Percentiles rank a stretch among this genome's conserved stretches.
These are phyloP conservation scores for Elaeis guineensis DNA, from an alignment of 176 grass and related monocot genomes.

Conservation along the genomic window DNA sequence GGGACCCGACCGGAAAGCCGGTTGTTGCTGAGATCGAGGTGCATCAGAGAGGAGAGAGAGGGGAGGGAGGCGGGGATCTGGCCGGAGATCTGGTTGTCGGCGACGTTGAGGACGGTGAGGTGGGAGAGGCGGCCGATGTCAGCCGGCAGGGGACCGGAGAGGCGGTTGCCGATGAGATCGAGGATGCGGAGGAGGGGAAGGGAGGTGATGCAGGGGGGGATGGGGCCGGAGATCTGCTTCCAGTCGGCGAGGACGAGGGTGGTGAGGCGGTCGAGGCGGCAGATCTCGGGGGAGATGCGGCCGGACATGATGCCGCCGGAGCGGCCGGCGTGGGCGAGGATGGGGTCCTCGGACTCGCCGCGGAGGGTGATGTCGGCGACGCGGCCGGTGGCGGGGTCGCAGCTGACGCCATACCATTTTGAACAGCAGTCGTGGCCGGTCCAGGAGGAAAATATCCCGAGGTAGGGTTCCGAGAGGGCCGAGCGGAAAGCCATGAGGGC, in stretches of 20 bases:
- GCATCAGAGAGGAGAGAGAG: constrained; percentile 44
- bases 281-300: constrained; percentile 69
- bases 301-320: constrained; percentile 84
- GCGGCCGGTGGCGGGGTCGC: constrained; percentile 58
- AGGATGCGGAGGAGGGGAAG: constrained; percentile 59
- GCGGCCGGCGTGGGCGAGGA: constrained; percentile 46
- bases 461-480: background rate
- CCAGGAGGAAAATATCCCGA: constrained; percentile 14
- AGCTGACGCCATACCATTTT: constrained; percentile 86
- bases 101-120: constrained; percentile 86
- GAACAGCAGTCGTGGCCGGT: constrained; percentile 53
- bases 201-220: constrained; percentile 66
- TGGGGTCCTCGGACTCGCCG: constrained; percentile 74
- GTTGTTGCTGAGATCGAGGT: constrained; percentile 91
- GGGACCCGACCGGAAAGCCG: constrained; percentile 50
- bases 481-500: constrained; percentile 8
- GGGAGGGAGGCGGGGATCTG: constrained; percentile 38
- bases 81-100: constrained; percentile 61
- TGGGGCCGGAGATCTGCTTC: constrained; percentile 69
- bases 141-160: constrained; percentile 54
- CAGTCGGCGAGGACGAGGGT: constrained; percentile 78
- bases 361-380: constrained; percentile 69
- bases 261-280: constrained; percentile 54
- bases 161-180: constrained; percentile 71
- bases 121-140: constrained; percentile 47